These are phyloP conservation scores for Suillus plorans DNA, from an alignment of 768 basidiomycete genomes.

Conservation along the genomic window DNA sequence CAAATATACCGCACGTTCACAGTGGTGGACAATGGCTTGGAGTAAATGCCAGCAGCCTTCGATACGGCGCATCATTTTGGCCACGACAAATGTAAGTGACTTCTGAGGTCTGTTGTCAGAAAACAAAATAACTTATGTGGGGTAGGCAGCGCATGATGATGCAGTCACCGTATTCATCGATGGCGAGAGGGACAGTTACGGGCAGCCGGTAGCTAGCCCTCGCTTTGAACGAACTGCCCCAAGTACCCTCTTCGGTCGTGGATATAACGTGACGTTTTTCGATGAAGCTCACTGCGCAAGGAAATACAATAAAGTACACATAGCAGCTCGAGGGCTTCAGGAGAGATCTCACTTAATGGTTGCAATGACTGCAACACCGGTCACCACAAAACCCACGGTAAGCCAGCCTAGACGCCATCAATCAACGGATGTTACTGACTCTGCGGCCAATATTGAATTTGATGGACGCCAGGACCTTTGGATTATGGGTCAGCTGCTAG, in stretches of 20 bases:
- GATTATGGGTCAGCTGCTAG: too few relatives aligned
- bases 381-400: too few relatives aligned
- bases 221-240: background rate
- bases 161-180: background rate
- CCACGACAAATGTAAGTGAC: background rate
- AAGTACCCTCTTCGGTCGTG: background rate
- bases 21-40: background rate
- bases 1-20: background rate
- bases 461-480: too few relatives aligned
- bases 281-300: too few relatives aligned
- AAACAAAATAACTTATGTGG: background rate
- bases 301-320: too few relatives aligned
- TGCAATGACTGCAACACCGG: too few relatives aligned
- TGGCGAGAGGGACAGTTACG: background rate
- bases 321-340: too few relatives aligned
- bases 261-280: background rate
- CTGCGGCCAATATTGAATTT: too few relatives aligned
- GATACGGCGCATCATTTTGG: background rate
- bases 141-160: background rate
- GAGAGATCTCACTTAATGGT: too few relatives aligned
- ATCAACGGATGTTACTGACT: too few relatives aligned
- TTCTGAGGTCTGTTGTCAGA: too few relatives aligned
- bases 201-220: fast-evolving
- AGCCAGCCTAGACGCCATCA: too few relatives aligned
- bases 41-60: background rate